Conservation (phyloP, 306 rosid species). For the Hippophae tibetana region DNA sequence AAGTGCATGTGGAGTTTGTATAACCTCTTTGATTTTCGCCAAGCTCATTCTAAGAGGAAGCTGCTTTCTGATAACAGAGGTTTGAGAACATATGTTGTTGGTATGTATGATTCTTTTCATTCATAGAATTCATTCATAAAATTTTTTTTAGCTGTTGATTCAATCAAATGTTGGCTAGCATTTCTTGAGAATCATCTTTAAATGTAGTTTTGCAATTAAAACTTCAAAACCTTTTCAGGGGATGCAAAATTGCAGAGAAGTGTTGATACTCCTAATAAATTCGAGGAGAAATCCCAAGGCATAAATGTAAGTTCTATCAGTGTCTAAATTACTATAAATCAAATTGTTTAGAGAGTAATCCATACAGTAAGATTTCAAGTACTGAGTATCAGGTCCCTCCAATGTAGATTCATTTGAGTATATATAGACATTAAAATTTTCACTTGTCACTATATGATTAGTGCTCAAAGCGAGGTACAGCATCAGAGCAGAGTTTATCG, state of each 20-base stretch:
- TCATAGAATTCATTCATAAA: background rate
- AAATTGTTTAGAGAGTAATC: background rate
- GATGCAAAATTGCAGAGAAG: slow-evolving; percentile 23
- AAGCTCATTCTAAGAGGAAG: slow-evolving; percentile 32
- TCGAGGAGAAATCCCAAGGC: slow-evolving; percentile 29
- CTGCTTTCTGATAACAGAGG: slow-evolving; percentile 29
- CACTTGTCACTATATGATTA: too few relatives aligned
- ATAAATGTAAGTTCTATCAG: slow-evolving; percentile 35
- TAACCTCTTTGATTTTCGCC: slow-evolving; percentile 40
- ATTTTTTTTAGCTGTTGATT: background rate
- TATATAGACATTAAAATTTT: too few relatives aligned
- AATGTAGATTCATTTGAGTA: too few relatives aligned
- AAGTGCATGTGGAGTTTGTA: slow-evolving; percentile 49
- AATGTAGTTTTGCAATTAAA: slow-evolving; percentile 3
- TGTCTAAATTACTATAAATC: background rate
- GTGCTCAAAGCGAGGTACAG: background rate
- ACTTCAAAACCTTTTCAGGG: slow-evolving; percentile 25
- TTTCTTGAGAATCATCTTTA: background rate
- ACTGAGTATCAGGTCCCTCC: too few relatives aligned
- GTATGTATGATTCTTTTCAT: slow-evolving; percentile 15
- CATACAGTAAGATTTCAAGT: background rate
- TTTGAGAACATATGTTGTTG: slow-evolving; percentile 20
- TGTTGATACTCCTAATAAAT: slow-evolving; percentile 18
- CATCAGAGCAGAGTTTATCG: background rate
- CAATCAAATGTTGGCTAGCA: background rate